Conservation (phyloP, 129 eudicot genomes). For the Solidago caesia region DNA sequence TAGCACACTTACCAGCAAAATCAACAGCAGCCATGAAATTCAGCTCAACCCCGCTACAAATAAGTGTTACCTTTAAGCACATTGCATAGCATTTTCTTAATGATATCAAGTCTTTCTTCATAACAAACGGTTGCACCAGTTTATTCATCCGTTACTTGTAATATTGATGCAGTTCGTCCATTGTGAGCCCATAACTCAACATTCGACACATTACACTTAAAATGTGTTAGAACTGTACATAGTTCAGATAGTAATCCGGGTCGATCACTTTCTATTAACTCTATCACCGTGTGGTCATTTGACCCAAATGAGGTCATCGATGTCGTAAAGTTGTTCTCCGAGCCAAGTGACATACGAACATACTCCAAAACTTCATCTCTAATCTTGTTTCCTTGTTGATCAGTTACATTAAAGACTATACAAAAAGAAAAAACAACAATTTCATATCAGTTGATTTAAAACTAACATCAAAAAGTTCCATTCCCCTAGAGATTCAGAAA, state of each 20-base stretch:
- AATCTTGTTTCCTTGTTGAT: constrained; percentile 80
- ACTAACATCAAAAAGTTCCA: no score
- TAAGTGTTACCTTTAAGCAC: constrained; percentile 64
- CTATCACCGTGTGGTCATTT: constrained; percentile 64
- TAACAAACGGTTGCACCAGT: constrained; percentile 56
- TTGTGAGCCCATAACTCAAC: constrained; percentile 91
- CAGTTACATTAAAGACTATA: constrained; percentile 82
- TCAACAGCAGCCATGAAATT: constrained; percentile 98
- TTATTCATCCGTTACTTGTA: constrained; percentile 69
- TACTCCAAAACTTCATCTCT: constrained; percentile 58
- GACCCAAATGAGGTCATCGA: constrained; percentile 58
- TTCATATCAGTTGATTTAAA: no score
- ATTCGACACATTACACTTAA: constrained; percentile 77
- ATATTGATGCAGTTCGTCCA: constrained; percentile 73
- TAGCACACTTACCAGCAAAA: constrained; percentile 60
- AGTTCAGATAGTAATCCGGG: constrained; percentile 84
- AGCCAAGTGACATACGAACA: constrained; percentile 68
- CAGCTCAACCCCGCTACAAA: constrained; percentile 91
- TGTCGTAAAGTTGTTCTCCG: constrained; percentile 55
- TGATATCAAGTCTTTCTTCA: constrained; percentile 50
- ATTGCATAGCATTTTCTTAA: constrained; percentile 62
- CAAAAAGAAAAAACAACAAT: background rate
- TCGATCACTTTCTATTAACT: constrained; percentile 70
- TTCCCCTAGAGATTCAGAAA: no score
- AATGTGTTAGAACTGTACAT: constrained; percentile 76